These are phyloP conservation scores for Colletotrichum simmondsii DNA, from an alignment of 2,329 filamentous ascomycete genomes.

Conservation along the genomic window DNA sequence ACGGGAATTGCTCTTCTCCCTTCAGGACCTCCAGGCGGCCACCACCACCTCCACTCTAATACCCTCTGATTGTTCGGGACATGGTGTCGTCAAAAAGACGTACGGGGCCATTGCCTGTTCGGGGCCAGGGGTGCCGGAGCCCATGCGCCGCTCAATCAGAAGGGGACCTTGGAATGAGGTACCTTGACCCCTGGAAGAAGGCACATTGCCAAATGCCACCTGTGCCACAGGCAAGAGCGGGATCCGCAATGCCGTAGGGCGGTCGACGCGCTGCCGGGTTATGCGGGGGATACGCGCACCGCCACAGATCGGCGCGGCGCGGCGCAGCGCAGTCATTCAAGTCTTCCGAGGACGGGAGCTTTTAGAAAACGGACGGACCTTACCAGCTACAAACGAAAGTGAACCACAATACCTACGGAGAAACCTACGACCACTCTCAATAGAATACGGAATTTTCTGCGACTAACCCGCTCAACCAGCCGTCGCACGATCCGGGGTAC, in stretches of 20 bases:
- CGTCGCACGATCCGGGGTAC: not conserved
- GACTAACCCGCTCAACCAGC: too few relatives aligned
- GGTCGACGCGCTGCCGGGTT: constrained; percentile 1
- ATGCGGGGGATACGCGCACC: constrained; percentile 28
- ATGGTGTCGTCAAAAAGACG: constrained; percentile 38
- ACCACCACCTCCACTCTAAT: not conserved
- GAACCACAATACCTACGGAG: not conserved
- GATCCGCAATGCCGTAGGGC: constrained; percentile 2
- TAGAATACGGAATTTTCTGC: not conserved
- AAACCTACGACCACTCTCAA: not conserved
- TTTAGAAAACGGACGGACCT: not conserved
- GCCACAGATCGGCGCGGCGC: constrained; percentile 29
- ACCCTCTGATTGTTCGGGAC: constrained; percentile 26
- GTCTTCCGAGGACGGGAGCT: not conserved
- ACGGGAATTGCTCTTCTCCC: constrained; percentile 23
- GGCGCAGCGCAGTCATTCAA: not conserved
- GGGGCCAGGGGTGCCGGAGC: constrained; percentile 19
- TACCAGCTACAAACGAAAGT: not conserved
- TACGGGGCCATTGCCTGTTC: constrained; percentile 22
- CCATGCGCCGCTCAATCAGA: not conserved
- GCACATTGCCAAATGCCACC: not conserved
- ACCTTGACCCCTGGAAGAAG: not conserved
- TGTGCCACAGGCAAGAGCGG: constrained; percentile 22
- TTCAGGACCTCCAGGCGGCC: constrained; percentile 10
- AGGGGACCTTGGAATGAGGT: not conserved